Conservation (phyloP, 176 grass and related monocot species). For the Rhynchospora pubera region DNA sequence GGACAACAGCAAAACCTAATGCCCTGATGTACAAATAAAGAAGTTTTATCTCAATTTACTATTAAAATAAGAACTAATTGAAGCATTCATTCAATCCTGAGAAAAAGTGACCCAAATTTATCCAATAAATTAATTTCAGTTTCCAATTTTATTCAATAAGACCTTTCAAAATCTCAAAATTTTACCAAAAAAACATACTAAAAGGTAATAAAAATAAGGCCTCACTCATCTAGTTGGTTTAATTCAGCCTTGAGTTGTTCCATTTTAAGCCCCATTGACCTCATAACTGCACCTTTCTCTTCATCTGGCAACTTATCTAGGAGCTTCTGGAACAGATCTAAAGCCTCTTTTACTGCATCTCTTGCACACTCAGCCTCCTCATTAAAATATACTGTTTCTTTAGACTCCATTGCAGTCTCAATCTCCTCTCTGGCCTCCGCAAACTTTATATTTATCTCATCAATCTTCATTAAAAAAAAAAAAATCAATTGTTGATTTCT, state of each 20-base stretch:
- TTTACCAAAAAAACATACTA: not conserved
- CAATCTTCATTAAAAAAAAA: slow-evolving; percentile 19
- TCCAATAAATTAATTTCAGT: not conserved
- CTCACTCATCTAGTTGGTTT: slow-evolving; percentile 69
- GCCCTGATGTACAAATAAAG: not conserved
- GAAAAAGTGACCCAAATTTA: not conserved
- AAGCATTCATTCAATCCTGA: not conserved
- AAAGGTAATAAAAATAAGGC: not conserved
- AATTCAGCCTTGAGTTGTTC: slow-evolving; percentile 98
- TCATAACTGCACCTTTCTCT: slow-evolving; percentile 52
- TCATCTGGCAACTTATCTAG: slow-evolving; percentile 56
- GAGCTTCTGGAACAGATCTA: slow-evolving; percentile 58
- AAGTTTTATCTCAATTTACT: not conserved
- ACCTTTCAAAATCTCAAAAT: not conserved
- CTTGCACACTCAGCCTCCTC: slow-evolving; percentile 85
- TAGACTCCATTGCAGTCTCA: slow-evolving; percentile 85
- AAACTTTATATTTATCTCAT: slow-evolving; percentile 93
- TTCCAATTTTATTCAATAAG: no score
- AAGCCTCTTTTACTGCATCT: slow-evolving; percentile 48
- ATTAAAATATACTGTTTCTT: slow-evolving; percentile 93
- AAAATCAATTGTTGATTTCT: not conserved
- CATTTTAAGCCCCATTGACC: slow-evolving; percentile 97
- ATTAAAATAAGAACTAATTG: not conserved
- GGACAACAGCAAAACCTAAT: not conserved
- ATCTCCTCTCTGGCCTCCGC: slow-evolving; percentile 96